Base-by-base conservation (phyloP, 1,139 yeast genomes). In the Candida freyschussii region DNA sequence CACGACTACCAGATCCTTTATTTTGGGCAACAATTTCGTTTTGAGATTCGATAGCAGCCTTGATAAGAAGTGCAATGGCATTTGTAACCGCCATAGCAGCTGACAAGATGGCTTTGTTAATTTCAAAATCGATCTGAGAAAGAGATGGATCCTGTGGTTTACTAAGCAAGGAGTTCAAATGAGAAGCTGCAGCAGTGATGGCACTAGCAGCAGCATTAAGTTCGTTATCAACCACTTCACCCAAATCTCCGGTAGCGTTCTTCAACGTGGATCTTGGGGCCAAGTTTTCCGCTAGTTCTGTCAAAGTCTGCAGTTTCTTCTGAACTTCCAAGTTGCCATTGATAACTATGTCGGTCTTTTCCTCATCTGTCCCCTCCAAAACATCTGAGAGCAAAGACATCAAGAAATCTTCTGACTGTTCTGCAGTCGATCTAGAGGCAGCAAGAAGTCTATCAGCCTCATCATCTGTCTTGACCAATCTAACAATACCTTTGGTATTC, bases 61-160 rank as follows among this genome's bases (percentile, higher is more conserved):
- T 64, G 33, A 87, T 80, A 47, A 86, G 70, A 13, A 73, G 66
- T 6, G 81, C 77, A 33, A 87, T 81, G 0, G 95, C 87, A 42
- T 79, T 76, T 3, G 93, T 84, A 17, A 86, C 81, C 13, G 87
- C 85, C 45, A 80, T 73, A 1, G 95, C 94, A 17, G 93, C 86
- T 5, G 80, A 67, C 30, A 86, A 62, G 40, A 87, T 73, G 1
- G 91, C 83, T 46, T 79, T 85, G 55, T 84, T 87, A 19, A 86
- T 77, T 51, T 81, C 83, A 27, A 78, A 55, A 42, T 80, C 82
- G 26, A 75, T 72, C 20, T 78, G 72, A 8, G 75, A 66, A 36
- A 78, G 59, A 24, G 65, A 63, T 16, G 84, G 75, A 49, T 76
- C 72, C 30, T 65, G 60, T 9, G 72, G 64, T 34, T 57, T 56